Conservation (phyloP, 306 rosid species). For the Erythrophleum fordii region DNA sequence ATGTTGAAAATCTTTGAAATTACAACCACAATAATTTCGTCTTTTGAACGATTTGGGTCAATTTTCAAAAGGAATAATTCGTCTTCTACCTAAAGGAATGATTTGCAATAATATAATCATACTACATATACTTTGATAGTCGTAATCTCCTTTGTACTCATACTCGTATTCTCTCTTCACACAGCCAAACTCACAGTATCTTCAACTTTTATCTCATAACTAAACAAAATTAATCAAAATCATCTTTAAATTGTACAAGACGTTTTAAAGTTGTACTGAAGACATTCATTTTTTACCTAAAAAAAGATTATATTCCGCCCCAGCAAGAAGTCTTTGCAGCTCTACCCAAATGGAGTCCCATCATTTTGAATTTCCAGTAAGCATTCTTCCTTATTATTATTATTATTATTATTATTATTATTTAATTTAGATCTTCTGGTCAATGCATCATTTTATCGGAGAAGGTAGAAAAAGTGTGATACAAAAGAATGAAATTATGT, state of each 20-base stretch:
- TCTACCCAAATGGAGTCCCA: slow-evolving; percentile 22
- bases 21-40: neutral
- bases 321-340: neutral
- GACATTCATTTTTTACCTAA: neutral
- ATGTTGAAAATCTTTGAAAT: neutral
- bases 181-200: neutral
- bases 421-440: too few relatives aligned
- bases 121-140: too few relatives aligned
- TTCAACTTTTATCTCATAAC: neutral
- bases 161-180: neutral
- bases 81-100: too few relatives aligned
- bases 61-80: neutral
- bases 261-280: neutral
- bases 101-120: too few relatives aligned
- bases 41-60: neutral
- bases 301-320: neutral
- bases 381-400: neutral
- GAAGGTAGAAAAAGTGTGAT: too few relatives aligned
- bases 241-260: neutral
- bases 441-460: too few relatives aligned
- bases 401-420: too few relatives aligned
- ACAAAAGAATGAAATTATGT: too few relatives aligned
- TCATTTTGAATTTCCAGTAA: slow-evolving; percentile 22
- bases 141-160: neutral
- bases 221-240: neutral